These are phyloP conservation scores for Globisporangium alternatum DNA, from an alignment of 352 stramenopile species.

Conservation along the genomic window DNA sequence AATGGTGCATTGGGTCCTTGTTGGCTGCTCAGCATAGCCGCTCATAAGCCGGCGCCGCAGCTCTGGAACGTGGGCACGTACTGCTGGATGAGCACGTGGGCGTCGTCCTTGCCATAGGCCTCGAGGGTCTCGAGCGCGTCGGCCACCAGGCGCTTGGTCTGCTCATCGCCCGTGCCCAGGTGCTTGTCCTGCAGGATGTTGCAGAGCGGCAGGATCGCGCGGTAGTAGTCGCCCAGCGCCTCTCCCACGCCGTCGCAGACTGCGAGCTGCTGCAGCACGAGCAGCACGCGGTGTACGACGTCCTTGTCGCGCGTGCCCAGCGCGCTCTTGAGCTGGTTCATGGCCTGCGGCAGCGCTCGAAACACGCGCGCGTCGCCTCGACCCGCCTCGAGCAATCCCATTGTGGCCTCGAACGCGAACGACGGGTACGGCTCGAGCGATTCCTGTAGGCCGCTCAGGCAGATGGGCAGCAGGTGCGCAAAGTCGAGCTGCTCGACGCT, in stretches of 20 bases:
- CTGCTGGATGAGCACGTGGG: slow-evolving; percentile 68
- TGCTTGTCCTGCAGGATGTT: slow-evolving; percentile 83
- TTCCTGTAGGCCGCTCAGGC: slow-evolving; percentile 68
- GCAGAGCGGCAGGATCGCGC: slow-evolving; percentile 70
- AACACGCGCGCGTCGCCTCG: slow-evolving; percentile 46
- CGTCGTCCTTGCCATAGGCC: slow-evolving; percentile 66
- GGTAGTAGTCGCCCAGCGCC: slow-evolving; percentile 64
- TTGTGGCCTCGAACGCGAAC: slow-evolving; percentile 66
- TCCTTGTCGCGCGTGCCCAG: slow-evolving; percentile 61
- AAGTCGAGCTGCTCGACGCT: slow-evolving; percentile 64
- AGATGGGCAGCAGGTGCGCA: slow-evolving; percentile 68
- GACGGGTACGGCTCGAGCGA: slow-evolving; percentile 64
- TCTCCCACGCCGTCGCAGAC: slow-evolving; percentile 71
- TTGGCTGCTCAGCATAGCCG: neutral
- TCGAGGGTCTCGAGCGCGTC: slow-evolving; percentile 73
- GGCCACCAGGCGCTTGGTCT: slow-evolving; percentile 53
- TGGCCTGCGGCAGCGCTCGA: slow-evolving; percentile 47
- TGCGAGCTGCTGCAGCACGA: slow-evolving; percentile 68
- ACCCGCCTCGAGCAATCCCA: slow-evolving; percentile 59
- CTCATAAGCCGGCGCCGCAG: slow-evolving; percentile 15
- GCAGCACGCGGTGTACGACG: slow-evolving; percentile 63
- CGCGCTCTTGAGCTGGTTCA: slow-evolving; percentile 62
- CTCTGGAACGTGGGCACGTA: slow-evolving; percentile 74
- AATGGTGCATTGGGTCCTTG: neutral
- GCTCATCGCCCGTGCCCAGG: slow-evolving; percentile 59